phyloP scores from a whole-genome alignment of 768 basidiomycete species.

The Termitomyces sp. region DNA sequence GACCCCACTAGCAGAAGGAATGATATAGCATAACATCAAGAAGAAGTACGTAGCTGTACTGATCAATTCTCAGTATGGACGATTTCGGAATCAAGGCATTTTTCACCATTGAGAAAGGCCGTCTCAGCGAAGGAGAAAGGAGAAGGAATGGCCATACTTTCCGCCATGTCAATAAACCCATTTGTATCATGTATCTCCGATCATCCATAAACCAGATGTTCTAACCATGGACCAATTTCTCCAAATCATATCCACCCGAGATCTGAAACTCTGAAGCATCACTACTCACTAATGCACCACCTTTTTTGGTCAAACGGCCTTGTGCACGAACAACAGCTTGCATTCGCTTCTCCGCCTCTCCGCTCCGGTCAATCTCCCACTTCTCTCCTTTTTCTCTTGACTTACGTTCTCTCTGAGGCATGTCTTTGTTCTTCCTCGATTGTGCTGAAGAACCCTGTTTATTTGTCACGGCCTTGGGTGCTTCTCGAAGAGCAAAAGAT shows the following conservation, averaged over 20 bases:
- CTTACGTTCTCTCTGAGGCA: slow-evolving; percentile 9
- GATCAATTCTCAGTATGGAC: too few species aligned
- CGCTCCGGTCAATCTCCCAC: slow-evolving; percentile 37
- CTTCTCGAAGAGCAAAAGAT: slow-evolving; percentile 85
- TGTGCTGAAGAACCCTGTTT: slow-evolving; percentile 17
- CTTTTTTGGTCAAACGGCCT: slow-evolving; percentile 75
- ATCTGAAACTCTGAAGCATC: slow-evolving; percentile 78
- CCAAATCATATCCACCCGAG: slow-evolving; percentile 54
- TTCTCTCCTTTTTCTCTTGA: slow-evolving; percentile 19
- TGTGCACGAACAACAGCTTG: slow-evolving; percentile 76
- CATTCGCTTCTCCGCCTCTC: slow-evolving; percentile 78
- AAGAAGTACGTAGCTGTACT: not conserved
- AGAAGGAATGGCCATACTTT: too few species aligned
- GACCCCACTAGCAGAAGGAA: too few species aligned
- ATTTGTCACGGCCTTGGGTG: slow-evolving; percentile 50
- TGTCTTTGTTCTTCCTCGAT: slow-evolving; percentile 18
- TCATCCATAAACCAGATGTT: not conserved
- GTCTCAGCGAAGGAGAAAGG: too few species aligned
- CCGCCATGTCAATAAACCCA: not conserved
- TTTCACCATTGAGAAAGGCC: too few species aligned
- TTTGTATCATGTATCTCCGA: not conserved
- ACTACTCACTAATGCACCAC: slow-evolving; percentile 65
- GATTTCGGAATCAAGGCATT: too few species aligned
- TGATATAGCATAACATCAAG: slow-evolving; percentile 2
- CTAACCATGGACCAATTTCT: slow-evolving; percentile 43